Percentiles rank a stretch among this genome's conserved stretches.
Conservation (phyloP, 768 basidiomycete species). For the Rhizopogon salebrosus region DNA sequence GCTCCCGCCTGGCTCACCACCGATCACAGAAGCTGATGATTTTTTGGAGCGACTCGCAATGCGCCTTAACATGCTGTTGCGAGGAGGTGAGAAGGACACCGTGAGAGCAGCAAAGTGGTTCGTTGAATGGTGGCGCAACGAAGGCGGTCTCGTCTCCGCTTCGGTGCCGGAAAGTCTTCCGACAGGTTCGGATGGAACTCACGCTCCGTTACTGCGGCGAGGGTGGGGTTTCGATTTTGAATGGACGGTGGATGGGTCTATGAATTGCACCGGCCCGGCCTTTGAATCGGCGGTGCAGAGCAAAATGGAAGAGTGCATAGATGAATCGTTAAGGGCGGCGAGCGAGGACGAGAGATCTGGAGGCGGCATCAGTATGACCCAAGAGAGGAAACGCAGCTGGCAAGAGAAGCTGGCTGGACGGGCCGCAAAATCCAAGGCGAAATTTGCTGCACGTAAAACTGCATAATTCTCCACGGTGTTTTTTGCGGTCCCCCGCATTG, state of each 20-base stretch:
- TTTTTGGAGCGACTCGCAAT: constrained; percentile 68
- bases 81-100: constrained; percentile 69
- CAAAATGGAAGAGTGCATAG: constrained; percentile 71
- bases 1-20: constrained; percentile 47
- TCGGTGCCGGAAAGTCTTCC: constrained; percentile 29
- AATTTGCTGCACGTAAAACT: constrained; percentile 21
- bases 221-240: constrained; percentile 89
- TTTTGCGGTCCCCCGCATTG: background rate
- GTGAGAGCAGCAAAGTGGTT: constrained; percentile 76
- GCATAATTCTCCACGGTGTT: background rate
- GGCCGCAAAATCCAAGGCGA: constrained; percentile 28
- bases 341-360: constrained; percentile 51
- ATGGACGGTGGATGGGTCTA: constrained; percentile 38
- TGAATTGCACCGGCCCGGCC: constrained; percentile 14
- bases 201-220: constrained; percentile 26
- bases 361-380: constrained; percentile 60
- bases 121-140: constrained; percentile 82
- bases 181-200: background rate
- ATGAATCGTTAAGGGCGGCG: constrained; percentile 38
- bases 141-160: constrained; percentile 57
- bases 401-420: constrained; percentile 35
- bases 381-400: constrained; percentile 56
- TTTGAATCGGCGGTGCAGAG: constrained; percentile 39
- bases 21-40: constrained; percentile 53
- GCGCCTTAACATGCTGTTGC: constrained; percentile 77